Percentiles rank a stretch among this genome's conserved stretches.
Conservation (phyloP, 441 rosid species). For the Biscutella laevigata region DNA sequence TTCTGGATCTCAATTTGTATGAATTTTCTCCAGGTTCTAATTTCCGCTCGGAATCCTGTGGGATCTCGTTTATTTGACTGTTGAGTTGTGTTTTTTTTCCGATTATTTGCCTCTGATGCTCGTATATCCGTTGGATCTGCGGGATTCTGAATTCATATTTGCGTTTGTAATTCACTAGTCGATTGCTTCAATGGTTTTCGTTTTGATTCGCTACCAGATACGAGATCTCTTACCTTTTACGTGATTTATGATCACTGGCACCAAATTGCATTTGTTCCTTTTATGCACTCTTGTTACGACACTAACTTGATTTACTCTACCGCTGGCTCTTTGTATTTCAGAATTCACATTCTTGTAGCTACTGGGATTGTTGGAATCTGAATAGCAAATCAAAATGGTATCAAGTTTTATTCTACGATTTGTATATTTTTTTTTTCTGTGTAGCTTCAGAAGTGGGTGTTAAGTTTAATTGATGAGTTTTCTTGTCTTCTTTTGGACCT, state of each 20-base stretch:
- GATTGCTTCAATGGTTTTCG: not conserved
- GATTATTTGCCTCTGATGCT: not conserved
- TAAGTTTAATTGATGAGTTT: slow-evolving; percentile 1
- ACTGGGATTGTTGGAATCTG: slow-evolving; percentile 11
- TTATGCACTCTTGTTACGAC: no score
- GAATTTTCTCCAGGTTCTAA: not conserved
- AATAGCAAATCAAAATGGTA: slow-evolving; percentile 25
- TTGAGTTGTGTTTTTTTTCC: not conserved
- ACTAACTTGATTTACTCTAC: not conserved
- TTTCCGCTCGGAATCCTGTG: not conserved
- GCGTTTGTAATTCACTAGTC: not conserved
- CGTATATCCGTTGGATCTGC: slow-evolving; percentile 24
- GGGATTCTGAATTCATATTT: not conserved
- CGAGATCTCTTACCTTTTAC: slow-evolving; percentile 18
- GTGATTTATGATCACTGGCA: slow-evolving; percentile 1
- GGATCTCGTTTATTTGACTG: slow-evolving; percentile 14
- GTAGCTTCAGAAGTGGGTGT: not conserved
- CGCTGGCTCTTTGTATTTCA: slow-evolving; percentile 17
- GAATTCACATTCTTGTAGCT: slow-evolving; percentile 12
- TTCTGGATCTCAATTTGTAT: slow-evolving; percentile 12
- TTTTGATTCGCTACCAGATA: slow-evolving; percentile 12
- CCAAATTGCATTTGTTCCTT: not conserved
- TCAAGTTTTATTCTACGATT: not conserved
- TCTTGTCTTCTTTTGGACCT: slow-evolving; percentile 5
- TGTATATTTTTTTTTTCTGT: not conserved